These are phyloP conservation scores for Aspergillus piperis DNA, from an alignment of 2,329 filamentous ascomycete genomes.

Conservation along the genomic window DNA sequence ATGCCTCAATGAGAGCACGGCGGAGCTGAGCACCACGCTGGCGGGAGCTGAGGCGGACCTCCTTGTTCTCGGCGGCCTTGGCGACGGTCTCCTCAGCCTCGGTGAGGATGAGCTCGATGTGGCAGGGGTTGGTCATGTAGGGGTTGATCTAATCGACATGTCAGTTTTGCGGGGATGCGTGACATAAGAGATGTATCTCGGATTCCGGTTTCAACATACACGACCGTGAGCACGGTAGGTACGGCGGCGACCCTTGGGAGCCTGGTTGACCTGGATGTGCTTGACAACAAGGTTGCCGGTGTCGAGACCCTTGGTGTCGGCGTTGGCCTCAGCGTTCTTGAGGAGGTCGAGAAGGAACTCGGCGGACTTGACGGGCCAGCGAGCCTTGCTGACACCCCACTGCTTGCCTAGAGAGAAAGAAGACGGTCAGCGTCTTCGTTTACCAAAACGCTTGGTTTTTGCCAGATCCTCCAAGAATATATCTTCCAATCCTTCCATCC, in stretches of 20 bases:
- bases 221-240: constrained; percentile 99
- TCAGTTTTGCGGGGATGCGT: background rate
- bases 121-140: constrained; percentile 99
- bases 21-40: constrained; percentile 75
- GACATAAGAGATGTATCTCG: background rate
- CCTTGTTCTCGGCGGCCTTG: constrained; percentile 71
- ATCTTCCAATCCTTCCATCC: background rate
- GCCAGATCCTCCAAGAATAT: background rate
- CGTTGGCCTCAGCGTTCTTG: constrained; percentile 96
- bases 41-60: constrained; percentile 78
- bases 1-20: constrained; percentile 62
- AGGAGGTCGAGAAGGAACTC: constrained; percentile 96
- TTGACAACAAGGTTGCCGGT: constrained; percentile 97
- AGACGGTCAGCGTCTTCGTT: constrained; percentile 10
- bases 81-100: constrained; percentile 94
- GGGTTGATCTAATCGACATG: constrained; percentile 80
- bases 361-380: constrained; percentile 99
- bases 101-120: constrained; percentile 99
- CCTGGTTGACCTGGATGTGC: constrained; percentile 99
- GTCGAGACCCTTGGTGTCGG: constrained; percentile 95
- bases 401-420: constrained; percentile 73
- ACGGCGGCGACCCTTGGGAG: constrained; percentile 97
- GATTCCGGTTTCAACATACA: constrained; percentile 64
- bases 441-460: background rate
- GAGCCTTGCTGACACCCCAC: constrained; percentile 95